These are phyloP conservation scores for Lipomyces spencermartinsiae DNA, from an alignment of 805 yeast genomes.

Conservation along the genomic window DNA sequence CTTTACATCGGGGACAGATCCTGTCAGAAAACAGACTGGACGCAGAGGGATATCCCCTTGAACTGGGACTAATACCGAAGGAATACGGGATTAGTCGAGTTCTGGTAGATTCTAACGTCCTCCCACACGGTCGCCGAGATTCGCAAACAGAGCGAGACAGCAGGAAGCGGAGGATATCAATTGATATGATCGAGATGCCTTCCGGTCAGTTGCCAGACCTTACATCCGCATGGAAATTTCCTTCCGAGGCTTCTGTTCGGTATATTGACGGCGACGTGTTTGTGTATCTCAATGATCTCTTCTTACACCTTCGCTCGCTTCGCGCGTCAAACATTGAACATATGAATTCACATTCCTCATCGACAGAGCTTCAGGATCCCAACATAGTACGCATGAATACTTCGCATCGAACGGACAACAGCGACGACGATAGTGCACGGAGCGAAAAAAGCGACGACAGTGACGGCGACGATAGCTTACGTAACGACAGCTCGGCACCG, in stretches of 20 bases:
- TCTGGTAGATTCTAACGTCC: conserved; percentile 7
- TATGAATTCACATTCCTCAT: neutral
- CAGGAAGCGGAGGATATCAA: neutral
- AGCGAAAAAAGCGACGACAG: neutral
- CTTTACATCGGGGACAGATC: neutral
- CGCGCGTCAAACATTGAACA: neutral
- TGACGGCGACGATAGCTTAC: neutral
- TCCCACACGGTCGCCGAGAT: neutral
- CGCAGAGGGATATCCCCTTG: conserved; percentile 17
- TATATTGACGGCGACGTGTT: conserved; percentile 6
- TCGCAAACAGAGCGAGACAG: neutral
- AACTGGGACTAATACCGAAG: conserved; percentile 18
- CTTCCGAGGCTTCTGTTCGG: neutral
- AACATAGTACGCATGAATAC: neutral
- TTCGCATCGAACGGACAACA: neutral
- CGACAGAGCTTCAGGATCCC: neutral
- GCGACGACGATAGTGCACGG: neutral
- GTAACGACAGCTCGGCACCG: neutral
- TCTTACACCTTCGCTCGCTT: neutral
- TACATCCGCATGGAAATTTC: neutral
- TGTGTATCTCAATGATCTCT: neutral
- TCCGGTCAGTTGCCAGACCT: neutral
- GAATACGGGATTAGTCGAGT: conserved; percentile 15
- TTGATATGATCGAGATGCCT: neutral
- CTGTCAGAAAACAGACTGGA: neutral